Evolutionary conservation across 495 filamentous ascomycete genomes (phyloP), one percentile per base, ranked within the genome.

Genomic region (Hyaloscypha finlandica): DNA sequence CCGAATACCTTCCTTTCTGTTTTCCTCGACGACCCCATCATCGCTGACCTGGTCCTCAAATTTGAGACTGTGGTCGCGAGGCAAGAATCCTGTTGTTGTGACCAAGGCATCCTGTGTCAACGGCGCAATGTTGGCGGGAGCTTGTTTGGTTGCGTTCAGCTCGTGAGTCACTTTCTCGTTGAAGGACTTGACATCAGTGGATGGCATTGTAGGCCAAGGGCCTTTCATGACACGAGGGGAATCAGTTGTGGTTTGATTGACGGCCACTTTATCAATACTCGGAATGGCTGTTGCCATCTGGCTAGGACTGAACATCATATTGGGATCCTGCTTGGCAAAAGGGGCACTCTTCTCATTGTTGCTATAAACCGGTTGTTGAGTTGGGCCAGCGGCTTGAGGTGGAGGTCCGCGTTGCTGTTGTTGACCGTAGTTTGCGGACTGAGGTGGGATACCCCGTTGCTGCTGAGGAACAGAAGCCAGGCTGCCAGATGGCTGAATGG

Each of bases 41-140:
- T 73, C 56, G 48, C 70, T 73, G 31, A 70, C 19, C 31, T 22
- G 45, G 51, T 64, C 64, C n/a, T 68, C 64, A 62, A 67, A 56
- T n/a, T 31, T 59, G 56, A 39, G 33, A 9, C 12, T 20, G 5
- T 33, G 32, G 2, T 55, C 20, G 37, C 31, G 30, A 29, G 53
- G 54, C 6, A 8, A 20, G 22, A 56, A 54, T 19, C 45, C 64
- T n/a, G 32, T 39, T 19, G 14, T 31, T n/a, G 31, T 58, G 16
- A 31, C 31, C 14, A 64, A 39, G 19, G 64, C 37, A 20, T 55
- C 61, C 59, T 60, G 33, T 3, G 68, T 68, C 31, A 68, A 32
- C 5, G 56, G 30, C 3, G 19, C 30, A 37, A 16, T 31, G 8
- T 59, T n/a, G 30, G 56, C 56, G 42, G 9, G 9, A 19, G 14